Base-by-base conservation (phyloP, 768 basidiomycete genomes). In the Boletales sp. region DNA sequence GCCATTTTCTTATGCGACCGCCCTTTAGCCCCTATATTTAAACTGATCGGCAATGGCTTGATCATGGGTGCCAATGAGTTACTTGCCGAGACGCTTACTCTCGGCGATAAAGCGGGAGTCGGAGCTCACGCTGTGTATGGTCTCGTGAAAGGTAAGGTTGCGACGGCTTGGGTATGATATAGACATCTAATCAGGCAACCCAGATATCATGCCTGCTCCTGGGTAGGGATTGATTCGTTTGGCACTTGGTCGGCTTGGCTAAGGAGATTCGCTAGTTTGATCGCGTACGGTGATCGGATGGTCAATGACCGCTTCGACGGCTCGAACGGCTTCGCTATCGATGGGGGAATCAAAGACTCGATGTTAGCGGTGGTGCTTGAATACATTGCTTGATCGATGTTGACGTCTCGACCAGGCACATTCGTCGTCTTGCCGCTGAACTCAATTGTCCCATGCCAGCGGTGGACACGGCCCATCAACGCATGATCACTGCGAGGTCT, bases 301-400 rank as follows among this genome's bases (percentile, higher is more conserved):
- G 70, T 82, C 11, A 71, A 81, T 47, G 84, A 91, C 67, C 72
- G 79, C 31, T 94, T 93, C 61, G 85, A 90, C 49, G 87, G 82
- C 18, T 72, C 76, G 9, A 72, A 70, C 15, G 93, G 91, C 13
- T 94, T 95, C 64, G 72, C 83, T 12, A 80, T 94, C 43, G 84
- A 89, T 40, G 88, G 88, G n/a, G 93, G 90, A 15, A 82, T 95
- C 60, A 92, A 92, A 61, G 92, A 94, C 61, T 86, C 89, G 0
- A 68, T 78, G 77, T 84, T 40, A 30, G 78, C 8, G 8, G 18
- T 47, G 7, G 15, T 34, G n/a, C 51, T 31, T 29, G 8, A 24
- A 17, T 47, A 9, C 9, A 44, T 45, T 32, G 29, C 53, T 45
- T 35, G 32, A 52, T 5, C 2, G 8, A 36, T 55, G 37, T 38